Evolutionary conservation across 106 monocot genomes (phyloP).

Genomic region (Dendrobium officinale): DNA sequence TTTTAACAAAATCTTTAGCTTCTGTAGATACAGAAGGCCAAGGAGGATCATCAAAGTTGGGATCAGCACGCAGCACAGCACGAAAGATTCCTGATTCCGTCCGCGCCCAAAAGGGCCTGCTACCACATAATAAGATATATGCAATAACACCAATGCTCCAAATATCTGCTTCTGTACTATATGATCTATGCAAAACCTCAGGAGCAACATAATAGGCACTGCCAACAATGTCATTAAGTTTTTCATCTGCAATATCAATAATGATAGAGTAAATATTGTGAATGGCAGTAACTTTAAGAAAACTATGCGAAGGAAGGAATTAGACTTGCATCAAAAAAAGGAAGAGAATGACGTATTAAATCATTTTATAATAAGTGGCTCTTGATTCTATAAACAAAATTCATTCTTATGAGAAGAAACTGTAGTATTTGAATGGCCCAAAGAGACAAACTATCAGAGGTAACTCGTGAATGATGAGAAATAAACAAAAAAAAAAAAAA

Average conservation of each 20-base stretch:
- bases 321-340: background rate
- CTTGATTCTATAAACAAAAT: background rate
- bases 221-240: slow-evolving; percentile 82
- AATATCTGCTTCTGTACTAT: slow-evolving; percentile 72
- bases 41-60: slow-evolving; percentile 66
- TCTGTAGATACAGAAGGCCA: slow-evolving; percentile 68
- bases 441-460: background rate
- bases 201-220: slow-evolving; percentile 94
- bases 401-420: background rate
- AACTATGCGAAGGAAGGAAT: background rate
- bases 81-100: slow-evolving; percentile 91
- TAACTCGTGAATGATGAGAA: background rate
- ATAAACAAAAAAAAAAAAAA: background rate
- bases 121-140: slow-evolving; percentile 85
- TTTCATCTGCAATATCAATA: slow-evolving; percentile 52
- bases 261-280: background rate
- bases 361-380: background rate
- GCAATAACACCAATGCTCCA: slow-evolving; percentile 95
- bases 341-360: background rate
- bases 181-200: slow-evolving; percentile 89
- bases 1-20: slow-evolving; percentile 82
- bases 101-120: slow-evolving; percentile 79
- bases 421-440: background rate
- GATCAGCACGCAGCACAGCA: slow-evolving; percentile 71
- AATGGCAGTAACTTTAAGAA: background rate